These are phyloP conservation scores for Sungouiella thailandica DNA, from an alignment of 805 yeast genomes.

Conservation along the genomic window DNA sequence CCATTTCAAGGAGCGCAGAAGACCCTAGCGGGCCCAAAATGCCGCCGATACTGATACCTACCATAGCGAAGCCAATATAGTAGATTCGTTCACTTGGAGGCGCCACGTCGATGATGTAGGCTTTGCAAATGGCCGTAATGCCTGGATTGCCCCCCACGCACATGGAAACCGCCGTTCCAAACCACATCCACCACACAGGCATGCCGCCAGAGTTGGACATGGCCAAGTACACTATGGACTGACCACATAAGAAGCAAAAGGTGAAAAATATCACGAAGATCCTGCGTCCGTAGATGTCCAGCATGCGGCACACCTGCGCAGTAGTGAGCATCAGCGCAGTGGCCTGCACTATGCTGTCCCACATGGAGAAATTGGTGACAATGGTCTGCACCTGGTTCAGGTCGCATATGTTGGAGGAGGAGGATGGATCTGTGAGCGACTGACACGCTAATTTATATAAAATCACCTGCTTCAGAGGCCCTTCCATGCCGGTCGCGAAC, in stretches of 20 bases:
- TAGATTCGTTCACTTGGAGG: conserved; percentile 5
- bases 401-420: conserved; percentile 4
- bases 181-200: conserved; percentile 1
- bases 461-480: conserved; percentile 1
- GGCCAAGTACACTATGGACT: background rate
- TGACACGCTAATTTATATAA: conserved; percentile 5
- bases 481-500: background rate
- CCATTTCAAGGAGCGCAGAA: background rate
- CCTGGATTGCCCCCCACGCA: conserved; percentile 6
- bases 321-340: conserved; percentile 3
- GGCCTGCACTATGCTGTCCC: conserved; percentile 1
- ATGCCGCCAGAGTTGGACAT: background rate
- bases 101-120: conserved; percentile 8
- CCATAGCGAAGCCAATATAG: conserved; percentile 5
- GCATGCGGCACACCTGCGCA: conserved; percentile 6
- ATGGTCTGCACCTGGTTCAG: conserved; percentile 6
- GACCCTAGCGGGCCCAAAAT: conserved; percentile 6
- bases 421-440: background rate
- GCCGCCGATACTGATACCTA: conserved; percentile 3
- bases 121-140: conserved; percentile 4
- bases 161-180: background rate
- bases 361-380: conserved; percentile 6
- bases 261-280: conserved; percentile 3
- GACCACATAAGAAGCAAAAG: background rate
- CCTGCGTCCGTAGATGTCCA: conserved; percentile 8